A percentile compares a stretch with the other conserved stretches of the same genome.
Conservation (phyloP, 2,329 filamentous ascomycete species). For the Cordyceps sp. region DNA sequence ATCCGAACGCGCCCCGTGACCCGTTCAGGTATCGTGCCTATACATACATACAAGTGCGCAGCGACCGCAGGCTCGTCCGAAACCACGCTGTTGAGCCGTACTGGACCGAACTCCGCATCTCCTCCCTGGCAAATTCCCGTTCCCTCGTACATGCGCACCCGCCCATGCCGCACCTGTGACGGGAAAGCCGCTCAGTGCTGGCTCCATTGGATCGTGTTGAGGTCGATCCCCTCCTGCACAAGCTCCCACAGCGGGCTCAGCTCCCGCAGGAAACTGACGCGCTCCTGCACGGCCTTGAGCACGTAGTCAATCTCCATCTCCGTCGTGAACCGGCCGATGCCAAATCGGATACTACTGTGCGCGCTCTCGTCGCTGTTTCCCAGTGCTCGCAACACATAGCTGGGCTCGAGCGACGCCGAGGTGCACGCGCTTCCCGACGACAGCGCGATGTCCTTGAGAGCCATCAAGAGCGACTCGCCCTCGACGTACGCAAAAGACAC, state of each 20-base stretch:
- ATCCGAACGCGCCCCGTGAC: no score
- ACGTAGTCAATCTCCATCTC: constrained; percentile 95
- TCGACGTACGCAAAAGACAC: constrained; percentile 98
- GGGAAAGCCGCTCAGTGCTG: constrained; percentile 65
- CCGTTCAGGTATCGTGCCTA: no score
- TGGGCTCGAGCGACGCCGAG: constrained; percentile 88
- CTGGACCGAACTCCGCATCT: background rate
- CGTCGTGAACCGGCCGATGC: constrained; percentile 92
- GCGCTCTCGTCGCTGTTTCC: constrained; percentile 96
- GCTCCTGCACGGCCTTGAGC: constrained; percentile 77
- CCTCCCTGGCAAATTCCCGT: background rate
- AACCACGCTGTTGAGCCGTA: no score
- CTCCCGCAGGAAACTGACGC: constrained; percentile 85
- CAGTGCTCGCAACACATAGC: constrained; percentile 84
- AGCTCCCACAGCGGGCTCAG: constrained; percentile 94
- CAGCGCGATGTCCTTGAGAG: constrained; percentile 90
- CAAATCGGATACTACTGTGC: constrained; percentile 94
- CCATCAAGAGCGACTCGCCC: constrained; percentile 95
- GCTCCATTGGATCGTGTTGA: constrained; percentile 96
- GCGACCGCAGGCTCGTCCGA: no score
- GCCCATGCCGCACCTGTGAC: no score
- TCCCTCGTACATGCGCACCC: no score
- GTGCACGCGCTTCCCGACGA: constrained; percentile 96
- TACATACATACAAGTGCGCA: no score
- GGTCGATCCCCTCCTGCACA: constrained; percentile 88